Conservation (phyloP, 352 stramenopile species). For the Thraustochytrium striatum region DNA sequence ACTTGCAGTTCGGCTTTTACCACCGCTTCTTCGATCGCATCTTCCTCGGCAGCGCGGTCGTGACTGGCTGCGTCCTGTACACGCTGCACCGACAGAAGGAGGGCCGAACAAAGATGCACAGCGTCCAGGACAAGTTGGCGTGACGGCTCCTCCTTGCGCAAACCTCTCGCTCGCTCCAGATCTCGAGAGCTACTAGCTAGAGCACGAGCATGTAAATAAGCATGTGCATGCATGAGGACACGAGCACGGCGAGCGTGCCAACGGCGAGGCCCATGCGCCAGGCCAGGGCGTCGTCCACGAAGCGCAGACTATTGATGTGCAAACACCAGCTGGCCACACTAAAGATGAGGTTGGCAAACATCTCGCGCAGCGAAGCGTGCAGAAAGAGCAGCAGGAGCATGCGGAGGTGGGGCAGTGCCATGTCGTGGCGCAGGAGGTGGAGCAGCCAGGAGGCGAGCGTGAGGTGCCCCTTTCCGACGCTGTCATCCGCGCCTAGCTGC, state of each 20-base stretch:
- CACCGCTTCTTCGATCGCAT: constrained; percentile 47
- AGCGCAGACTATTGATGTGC: not conserved
- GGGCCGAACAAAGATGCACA: constrained; percentile 6
- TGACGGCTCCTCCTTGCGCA: too few species aligned
- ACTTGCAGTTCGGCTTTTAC: constrained; percentile 35
- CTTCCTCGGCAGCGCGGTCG: constrained; percentile 1
- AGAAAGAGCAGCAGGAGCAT: constrained; percentile 3
- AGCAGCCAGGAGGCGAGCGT: not conserved
- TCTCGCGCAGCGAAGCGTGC: not conserved
- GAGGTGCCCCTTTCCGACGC: too few species aligned
- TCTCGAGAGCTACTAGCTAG: not conserved
- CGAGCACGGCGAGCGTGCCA: not conserved
- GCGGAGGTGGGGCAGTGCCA: constrained; percentile 12
- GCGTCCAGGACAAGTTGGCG: constrained; percentile 20
- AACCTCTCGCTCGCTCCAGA: too few species aligned
- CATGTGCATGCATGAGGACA: not conserved
- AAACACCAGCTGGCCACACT: not conserved
- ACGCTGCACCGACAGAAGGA: constrained; percentile 36
- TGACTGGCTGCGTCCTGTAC: constrained; percentile 20
- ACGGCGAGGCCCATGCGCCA: not conserved
- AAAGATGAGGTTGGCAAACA: constrained; percentile 25
- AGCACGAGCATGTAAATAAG: not conserved
- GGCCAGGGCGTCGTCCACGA: not conserved
- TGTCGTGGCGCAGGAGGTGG: not conserved
- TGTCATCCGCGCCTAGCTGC: too few species aligned